phyloP scores from a whole-genome alignment of 495 filamentous ascomycete species.

The Podospora sp. region DNA sequence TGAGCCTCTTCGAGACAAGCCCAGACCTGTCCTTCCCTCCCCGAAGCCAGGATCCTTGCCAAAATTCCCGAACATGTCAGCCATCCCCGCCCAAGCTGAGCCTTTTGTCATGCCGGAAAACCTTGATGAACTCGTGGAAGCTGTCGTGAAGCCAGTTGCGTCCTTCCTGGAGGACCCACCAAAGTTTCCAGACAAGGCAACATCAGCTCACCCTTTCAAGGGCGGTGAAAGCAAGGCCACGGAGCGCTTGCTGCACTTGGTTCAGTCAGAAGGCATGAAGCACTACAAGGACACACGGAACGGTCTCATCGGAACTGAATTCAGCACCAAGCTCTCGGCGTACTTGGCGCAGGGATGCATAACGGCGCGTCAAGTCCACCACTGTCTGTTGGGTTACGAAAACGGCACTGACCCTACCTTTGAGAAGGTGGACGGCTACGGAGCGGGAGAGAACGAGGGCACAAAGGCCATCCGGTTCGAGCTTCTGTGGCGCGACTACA shows the following conservation, averaged over 20 bases:
- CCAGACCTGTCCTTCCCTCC: constrained; percentile 51
- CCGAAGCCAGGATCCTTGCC: constrained; percentile 51
- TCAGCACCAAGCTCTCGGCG: constrained; percentile 69
- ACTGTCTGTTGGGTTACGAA: constrained; percentile 63
- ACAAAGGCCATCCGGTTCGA: constrained; percentile 68
- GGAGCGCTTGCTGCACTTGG: constrained; percentile 58
- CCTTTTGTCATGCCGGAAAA: constrained; percentile 64
- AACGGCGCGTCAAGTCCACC: constrained; percentile 67
- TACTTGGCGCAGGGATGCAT: constrained; percentile 70
- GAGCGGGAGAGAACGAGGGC: constrained; percentile 68
- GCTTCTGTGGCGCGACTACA: constrained; percentile 76
- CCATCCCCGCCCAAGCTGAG: constrained; percentile 54
- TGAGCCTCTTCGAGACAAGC: constrained; percentile 64
- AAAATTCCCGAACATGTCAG: constrained; percentile 47
- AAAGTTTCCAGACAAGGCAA: constrained; percentile 46
- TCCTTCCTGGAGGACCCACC: constrained; percentile 41
- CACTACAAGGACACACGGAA: constrained; percentile 70
- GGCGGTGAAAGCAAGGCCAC: constrained; percentile 65
- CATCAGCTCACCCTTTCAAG: constrained; percentile 63
- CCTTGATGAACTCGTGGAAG: constrained; percentile 50
- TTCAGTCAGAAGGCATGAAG: constrained; percentile 58
- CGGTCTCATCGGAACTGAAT: constrained; percentile 65
- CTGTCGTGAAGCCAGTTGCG: constrained; percentile 57
- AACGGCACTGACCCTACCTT: constrained; percentile 50
- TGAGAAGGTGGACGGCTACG: constrained; percentile 51